A percentile compares a stretch with the other conserved stretches of the same genome.
Evolutionary conservation across 2,329 filamentous ascomycete genomes (phyloP).

Genomic region (Ambrosiella xylebori): DNA sequence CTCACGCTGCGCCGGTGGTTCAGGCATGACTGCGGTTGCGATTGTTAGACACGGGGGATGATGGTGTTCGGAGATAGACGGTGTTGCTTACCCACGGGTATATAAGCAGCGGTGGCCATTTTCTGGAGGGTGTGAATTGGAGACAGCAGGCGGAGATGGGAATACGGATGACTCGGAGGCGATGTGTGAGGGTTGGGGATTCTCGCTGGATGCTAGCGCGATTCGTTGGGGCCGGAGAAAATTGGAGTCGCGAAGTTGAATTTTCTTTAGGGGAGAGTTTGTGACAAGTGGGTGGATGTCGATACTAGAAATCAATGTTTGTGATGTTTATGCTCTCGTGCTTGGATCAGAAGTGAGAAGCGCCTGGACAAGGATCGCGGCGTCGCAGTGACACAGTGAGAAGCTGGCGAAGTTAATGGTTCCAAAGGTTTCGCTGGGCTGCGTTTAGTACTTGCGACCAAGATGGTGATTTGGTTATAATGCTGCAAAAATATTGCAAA

Average conservation of each 20-base stretch:
- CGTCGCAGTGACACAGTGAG: background rate
- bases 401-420: too few species aligned
- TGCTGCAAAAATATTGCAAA: too few species aligned
- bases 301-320: background rate
- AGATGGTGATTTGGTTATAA: too few species aligned
- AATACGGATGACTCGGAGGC: background rate
- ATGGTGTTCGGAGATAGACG: background rate
- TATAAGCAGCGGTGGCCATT: background rate
- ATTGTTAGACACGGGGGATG: background rate
- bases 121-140: background rate
- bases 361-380: background rate
- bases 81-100: background rate
- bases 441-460: too few species aligned
- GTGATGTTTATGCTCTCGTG: background rate
- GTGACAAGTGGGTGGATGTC: background rate
- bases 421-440: too few species aligned
- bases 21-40: conserved; percentile 1
- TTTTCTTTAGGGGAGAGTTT: background rate
- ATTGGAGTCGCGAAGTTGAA: too few species aligned
- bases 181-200: too few species aligned
- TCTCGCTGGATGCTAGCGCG: too few species aligned
- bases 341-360: background rate
- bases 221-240: too few species aligned
- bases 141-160: background rate
- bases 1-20: conserved; percentile 4